Evolutionary conservation across 1,284 basidiomycete species (phyloP).

Genomic region (Moesziomyces parantarcticus): DNA sequence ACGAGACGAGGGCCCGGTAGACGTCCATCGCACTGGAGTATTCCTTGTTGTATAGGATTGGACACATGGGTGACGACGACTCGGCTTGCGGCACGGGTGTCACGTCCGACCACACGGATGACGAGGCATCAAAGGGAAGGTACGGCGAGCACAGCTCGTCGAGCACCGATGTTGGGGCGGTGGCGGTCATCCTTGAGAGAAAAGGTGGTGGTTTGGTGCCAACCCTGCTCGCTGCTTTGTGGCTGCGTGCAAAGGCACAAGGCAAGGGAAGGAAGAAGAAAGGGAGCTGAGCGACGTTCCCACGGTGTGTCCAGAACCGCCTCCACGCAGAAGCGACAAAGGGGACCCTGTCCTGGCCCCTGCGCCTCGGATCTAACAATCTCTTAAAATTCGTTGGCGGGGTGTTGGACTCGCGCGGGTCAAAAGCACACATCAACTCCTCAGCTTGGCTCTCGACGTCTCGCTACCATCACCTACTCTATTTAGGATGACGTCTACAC

Average conservation of each 20-base stretch:
- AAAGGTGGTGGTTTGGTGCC: too few species aligned
- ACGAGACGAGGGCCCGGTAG: slow-evolving; percentile 52
- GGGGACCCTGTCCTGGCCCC: too few species aligned
- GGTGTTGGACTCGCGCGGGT: too few species aligned
- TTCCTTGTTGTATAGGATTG: slow-evolving; percentile 59
- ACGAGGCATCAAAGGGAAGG: slow-evolving; percentile 48
- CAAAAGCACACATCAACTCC: too few species aligned
- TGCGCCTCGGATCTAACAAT: too few species aligned
- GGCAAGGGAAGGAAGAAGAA: slow-evolving; percentile 1
- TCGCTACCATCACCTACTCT: too few species aligned
- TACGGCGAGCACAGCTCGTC: slow-evolving; percentile 27
- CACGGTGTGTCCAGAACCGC: too few species aligned
- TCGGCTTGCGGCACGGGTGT: slow-evolving; percentile 55
- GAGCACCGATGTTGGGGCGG: slow-evolving; percentile 12
- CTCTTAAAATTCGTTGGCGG: too few species aligned
- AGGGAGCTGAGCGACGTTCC: not conserved
- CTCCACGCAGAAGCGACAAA: too few species aligned
- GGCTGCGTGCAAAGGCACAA: not conserved
- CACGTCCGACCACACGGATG: slow-evolving; percentile 56
- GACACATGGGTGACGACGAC: slow-evolving; percentile 57
- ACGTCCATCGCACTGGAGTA: slow-evolving; percentile 64
- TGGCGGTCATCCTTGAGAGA: slow-evolving; percentile 14
- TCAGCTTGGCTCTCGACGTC: too few species aligned
- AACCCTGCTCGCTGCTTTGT: too few species aligned
- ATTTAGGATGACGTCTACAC: too few species aligned